Evolutionary conservation across 345 rosid species (phyloP).

Genomic region (Salix dunnii): DNA sequence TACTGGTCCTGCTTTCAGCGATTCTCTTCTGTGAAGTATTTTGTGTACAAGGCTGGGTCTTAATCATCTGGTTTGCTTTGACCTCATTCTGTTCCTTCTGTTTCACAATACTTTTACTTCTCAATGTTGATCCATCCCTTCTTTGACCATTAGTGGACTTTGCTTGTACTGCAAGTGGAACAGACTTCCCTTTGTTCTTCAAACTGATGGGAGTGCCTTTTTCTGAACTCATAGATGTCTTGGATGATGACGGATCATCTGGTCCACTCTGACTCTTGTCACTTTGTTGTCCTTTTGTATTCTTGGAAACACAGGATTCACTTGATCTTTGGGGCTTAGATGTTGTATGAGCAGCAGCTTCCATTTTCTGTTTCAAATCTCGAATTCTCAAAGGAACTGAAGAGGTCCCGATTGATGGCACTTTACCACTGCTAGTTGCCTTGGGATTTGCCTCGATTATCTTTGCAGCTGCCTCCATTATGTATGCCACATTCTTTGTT

Average conservation of each 20-base stretch:
- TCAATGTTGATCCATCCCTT: slow-evolving; percentile 36
- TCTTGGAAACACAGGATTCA: slow-evolving; percentile 18
- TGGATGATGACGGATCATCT: slow-evolving; percentile 21
- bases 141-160: slow-evolving; percentile 39
- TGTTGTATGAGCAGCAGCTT: slow-evolving; percentile 50
- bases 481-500: slow-evolving; percentile 47
- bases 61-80: slow-evolving; percentile 31
- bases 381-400: slow-evolving; percentile 68
- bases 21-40: slow-evolving; percentile 39
- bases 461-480: slow-evolving; percentile 79
- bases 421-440: slow-evolving; percentile 35
- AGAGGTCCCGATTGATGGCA: slow-evolving; percentile 41
- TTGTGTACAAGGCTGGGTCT: slow-evolving; percentile 32
- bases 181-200: slow-evolving; percentile 43
- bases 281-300: slow-evolving; percentile 33
- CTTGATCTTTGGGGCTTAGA: slow-evolving; percentile 41
- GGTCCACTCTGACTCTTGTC: slow-evolving; percentile 33
- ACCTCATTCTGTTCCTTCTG: slow-evolving; percentile 48
- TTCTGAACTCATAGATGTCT: slow-evolving; percentile 20
- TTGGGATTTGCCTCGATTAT: slow-evolving; percentile 71
- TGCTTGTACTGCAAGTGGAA: slow-evolving; percentile 37
- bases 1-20: slow-evolving; percentile 27
- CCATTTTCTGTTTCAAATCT: slow-evolving; percentile 76
- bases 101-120: slow-evolving; percentile 28
- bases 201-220: slow-evolving; percentile 33